Evolutionary conservation across 2,329 filamentous ascomycete genomes (phyloP).

Genomic region (Trichoderma guizhouense): DNA sequence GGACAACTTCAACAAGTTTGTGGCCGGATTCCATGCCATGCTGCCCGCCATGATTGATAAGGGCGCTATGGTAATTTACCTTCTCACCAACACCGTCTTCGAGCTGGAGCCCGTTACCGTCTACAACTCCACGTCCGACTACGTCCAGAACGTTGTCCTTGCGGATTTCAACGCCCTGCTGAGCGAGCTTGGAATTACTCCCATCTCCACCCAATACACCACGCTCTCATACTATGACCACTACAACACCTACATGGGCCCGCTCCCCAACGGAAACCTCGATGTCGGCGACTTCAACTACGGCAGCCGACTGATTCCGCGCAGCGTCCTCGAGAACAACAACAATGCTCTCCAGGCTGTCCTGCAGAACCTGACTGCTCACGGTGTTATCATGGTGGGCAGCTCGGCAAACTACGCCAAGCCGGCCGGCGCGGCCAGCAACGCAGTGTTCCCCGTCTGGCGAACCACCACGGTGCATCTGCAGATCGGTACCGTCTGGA

Average conservation of each 20-base stretch:
- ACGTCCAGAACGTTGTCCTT: constrained; percentile 38
- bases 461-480: constrained; percentile 33
- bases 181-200: constrained; percentile 23
- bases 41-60: constrained; percentile 42
- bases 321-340: constrained; percentile 28
- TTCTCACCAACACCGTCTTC: constrained; percentile 40
- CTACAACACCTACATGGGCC: constrained; percentile 29
- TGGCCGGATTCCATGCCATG: constrained; percentile 26
- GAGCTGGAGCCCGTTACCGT: constrained; percentile 42
- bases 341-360: constrained; percentile 23
- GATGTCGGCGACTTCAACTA: constrained; percentile 28
- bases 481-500: constrained; percentile 29
- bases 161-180: constrained; percentile 37
- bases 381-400: constrained; percentile 26
- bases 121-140: constrained; percentile 39
- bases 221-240: constrained; percentile 31
- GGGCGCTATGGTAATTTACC: constrained; percentile 46
- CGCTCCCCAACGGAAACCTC: constrained; percentile 37
- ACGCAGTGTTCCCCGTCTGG: constrained; percentile 42
- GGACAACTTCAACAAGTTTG: constrained; percentile 16
- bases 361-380: constrained; percentile 29
- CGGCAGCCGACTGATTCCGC: constrained; percentile 44
- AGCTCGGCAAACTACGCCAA: neutral
- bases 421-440: constrained; percentile 21
- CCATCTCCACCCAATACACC: constrained; percentile 28